A percentile compares a stretch with the other conserved stretches of the same genome.
These are phyloP conservation scores for Fusarium nygamai DNA, from an alignment of 2,329 filamentous ascomycete genomes.

Conservation along the genomic window DNA sequence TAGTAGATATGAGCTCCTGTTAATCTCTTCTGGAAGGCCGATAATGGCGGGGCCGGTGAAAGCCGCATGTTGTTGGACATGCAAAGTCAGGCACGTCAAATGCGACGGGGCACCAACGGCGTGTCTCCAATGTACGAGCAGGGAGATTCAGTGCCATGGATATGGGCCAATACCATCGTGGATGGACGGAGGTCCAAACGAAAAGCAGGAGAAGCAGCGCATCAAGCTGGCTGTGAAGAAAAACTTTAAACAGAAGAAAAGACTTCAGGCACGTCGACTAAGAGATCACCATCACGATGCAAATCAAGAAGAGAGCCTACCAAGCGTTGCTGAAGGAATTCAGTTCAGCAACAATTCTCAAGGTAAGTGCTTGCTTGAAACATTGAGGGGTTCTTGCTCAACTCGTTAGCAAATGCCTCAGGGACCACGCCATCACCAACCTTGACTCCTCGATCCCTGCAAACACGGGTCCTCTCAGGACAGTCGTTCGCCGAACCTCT, in stretches of 20 bases:
- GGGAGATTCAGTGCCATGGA: not conserved
- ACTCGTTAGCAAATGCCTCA: not conserved
- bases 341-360: rapidly evolving
- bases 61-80: not conserved
- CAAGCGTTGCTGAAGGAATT: rapidly evolving
- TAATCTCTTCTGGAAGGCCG: too few species aligned
- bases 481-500: not conserved
- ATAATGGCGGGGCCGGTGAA: not conserved
- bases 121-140: not conserved
- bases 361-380: not conserved
- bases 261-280: not conserved
- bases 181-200: not conserved
- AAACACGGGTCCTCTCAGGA: not conserved
- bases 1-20: too few species aligned
- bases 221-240: not conserved
- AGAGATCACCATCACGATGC: not conserved
- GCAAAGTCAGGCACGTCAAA: not conserved
- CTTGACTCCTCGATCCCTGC: not conserved
- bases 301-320: rapidly evolving
- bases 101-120: not conserved
- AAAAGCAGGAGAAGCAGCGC: not conserved
- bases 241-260: not conserved
- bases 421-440: not conserved
- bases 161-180: not conserved
- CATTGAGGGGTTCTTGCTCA: rapidly evolving